Base-by-base conservation (phyloP, 73 alveolate species). In the Stentor coeruleus region DNA sequence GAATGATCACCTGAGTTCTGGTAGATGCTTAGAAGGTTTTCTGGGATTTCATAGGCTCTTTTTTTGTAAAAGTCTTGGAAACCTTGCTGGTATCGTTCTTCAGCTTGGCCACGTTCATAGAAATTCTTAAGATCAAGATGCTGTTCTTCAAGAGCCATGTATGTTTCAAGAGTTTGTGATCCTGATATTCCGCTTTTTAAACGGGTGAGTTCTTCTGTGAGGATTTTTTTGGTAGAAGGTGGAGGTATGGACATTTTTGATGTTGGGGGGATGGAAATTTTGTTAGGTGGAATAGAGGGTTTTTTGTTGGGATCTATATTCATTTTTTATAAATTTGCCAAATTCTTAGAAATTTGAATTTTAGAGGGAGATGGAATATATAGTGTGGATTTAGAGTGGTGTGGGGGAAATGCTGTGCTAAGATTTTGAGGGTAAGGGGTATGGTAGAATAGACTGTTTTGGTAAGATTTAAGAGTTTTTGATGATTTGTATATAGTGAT, bases 91-190 rank as follows among this genome's bases (percentile, higher is more conserved):
- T 66, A 66, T 20, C 49, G 39, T 28, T 66, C 79, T 20, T 66
- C 79, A 11, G 42, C 11, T n/a, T n/a, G n/a, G n/a, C n/a, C n/a
- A 40, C 14, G 39, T 2, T 66, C 37, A 28, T 20, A 20, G 33
- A 28, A 33, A 40, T 66, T 40, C 2, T 33, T 26, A 14, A 66
- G n/a, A 11, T 66, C 79, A 20, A 66, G 37, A 33, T 66, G 39
- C 41, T 66, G 79, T 2, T 66, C 79, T 20, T 66, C 79, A 28
- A 66, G 14, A 20, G 79, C n/a, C 33, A 66, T 11, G 79, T 66
- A 66, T 66, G 79, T 66, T 20, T 66, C 79, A 20, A 66, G 39
- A 1, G 79, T 66, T 2, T 66, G 79, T 20, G 40, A 20, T 28
- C 79, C 79, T 0, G 79, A 20, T 0, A 66, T 66, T 33, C 49